phyloP scores from a whole-genome alignment of 495 filamentous ascomycete genomes.

The Penicillium salamii region DNA sequence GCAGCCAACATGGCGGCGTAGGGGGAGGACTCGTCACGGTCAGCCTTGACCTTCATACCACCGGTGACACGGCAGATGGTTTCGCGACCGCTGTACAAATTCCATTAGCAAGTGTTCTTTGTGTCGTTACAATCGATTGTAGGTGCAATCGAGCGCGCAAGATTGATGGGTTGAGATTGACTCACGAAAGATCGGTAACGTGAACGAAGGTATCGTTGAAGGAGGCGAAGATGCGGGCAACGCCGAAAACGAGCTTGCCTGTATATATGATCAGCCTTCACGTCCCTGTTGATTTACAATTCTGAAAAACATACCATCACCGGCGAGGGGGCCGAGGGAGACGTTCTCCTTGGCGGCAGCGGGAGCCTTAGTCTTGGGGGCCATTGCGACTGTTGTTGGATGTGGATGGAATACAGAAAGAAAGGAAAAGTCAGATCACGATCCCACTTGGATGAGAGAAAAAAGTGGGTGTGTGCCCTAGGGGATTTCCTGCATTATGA shows the following conservation, averaged over 20 bases:
- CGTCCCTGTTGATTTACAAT: background rate
- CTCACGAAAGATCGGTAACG: slow-evolving; percentile 96
- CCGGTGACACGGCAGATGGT: slow-evolving; percentile 99
- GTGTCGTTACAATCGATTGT: background rate
- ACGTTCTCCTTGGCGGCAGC: slow-evolving; percentile 89
- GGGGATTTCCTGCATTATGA: slow-evolving; percentile 17
- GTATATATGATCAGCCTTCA: slow-evolving; percentile 7
- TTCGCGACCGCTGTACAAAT: slow-evolving; percentile 90
- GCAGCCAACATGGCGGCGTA: slow-evolving; percentile 99
- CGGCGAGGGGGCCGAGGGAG: slow-evolving; percentile 91
- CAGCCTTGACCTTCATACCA: slow-evolving; percentile 99
- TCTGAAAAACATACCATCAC: slow-evolving; percentile 65
- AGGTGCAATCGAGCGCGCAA: slow-evolving; percentile 3
- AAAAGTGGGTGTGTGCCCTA: slow-evolving; percentile 50
- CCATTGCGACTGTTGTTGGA: slow-evolving; percentile 55
- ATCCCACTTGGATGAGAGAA: slow-evolving; percentile 13
- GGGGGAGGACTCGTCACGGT: slow-evolving; percentile 98
- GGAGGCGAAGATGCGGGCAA: slow-evolving; percentile 97
- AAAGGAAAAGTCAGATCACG: slow-evolving; percentile 19
- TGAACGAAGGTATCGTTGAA: slow-evolving; percentile 99
- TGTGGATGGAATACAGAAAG: slow-evolving; percentile 45
- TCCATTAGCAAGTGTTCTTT: slow-evolving; percentile 54
- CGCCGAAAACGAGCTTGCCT: slow-evolving; percentile 98
- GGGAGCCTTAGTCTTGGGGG: slow-evolving; percentile 76
- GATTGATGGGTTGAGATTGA: slow-evolving; percentile 24